Evolutionary conservation across 2,329 filamentous ascomycete species (phyloP), one percentile per base, ranked within the genome.

Genomic region (Cadophora luteo-olivacea): DNA sequence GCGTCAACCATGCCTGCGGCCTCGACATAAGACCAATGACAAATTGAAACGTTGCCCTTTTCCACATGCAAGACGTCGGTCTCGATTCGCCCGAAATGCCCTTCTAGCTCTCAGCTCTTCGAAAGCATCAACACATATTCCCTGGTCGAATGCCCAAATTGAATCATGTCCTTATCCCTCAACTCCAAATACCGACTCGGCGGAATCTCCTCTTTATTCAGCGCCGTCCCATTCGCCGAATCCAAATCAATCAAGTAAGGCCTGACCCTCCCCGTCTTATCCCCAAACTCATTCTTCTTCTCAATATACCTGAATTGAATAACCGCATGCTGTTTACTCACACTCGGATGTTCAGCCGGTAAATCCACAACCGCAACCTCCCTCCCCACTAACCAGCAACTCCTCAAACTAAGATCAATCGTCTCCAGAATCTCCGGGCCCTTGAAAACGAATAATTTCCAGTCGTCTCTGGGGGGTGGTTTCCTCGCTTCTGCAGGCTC

Each of bases 91-190:
- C 32, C 52, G 33, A 22, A 29, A 29, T 29, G 29, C 29, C 29
- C 29, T 29, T 29, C 36, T 4, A 32, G 48, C 33, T 12, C 14
- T 61, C 45, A 66, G 54, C 38, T 49, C 49, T 61, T 68, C 14
- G 87, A 85, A 68, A 97, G 85, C 92, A 98, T 96, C 69, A 98
- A 80, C n/a, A 99, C 93, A 79, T 98, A 99, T 81, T 99, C 96
- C 75, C 94, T 88, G 68, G 92, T 91, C 78, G 93, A 97, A 69
- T 92, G 86, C 11, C 94, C 96, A 81, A 99, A 97, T 77, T 89
- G 89, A 68, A 99, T 79, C 78, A 99, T 89, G 79, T 99, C 96
- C 81, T 94, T 94, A 78, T 96, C 91, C 78, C 90, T 87, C 66
- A 98, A 81, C 80, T 99, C 95, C 64, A 97, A 82, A 79, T 94